Evolutionary conservation across 2,329 filamentous ascomycete species (phyloP).

Genomic region (Meredithiella fracta): DNA sequence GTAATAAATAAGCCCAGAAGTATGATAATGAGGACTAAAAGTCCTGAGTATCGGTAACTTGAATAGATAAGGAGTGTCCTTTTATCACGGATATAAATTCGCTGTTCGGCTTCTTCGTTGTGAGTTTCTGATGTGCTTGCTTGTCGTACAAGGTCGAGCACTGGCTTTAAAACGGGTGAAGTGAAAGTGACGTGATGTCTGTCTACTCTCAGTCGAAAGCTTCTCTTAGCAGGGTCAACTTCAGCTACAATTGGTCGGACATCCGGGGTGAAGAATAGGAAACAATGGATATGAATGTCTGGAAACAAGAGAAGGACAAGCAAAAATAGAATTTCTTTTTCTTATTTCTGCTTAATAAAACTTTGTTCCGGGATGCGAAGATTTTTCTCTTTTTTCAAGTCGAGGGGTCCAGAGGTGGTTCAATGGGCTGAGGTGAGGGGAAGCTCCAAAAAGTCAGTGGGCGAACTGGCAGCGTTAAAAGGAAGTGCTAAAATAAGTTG

Average conservation of each 20-base stretch:
- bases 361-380: not conserved
- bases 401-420: not conserved
- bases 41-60: not conserved
- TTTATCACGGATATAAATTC: not conserved
- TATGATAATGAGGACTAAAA: no score
- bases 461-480: not conserved
- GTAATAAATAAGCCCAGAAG: not conserved
- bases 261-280: not conserved
- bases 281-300: not conserved
- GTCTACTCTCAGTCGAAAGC: not conserved
- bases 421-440: not conserved
- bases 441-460: not conserved
- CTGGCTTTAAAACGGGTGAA: constrained; percentile 1
- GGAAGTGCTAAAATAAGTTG: not conserved
- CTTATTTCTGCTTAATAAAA: no score
- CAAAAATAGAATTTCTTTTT: no score
- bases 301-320: no score
- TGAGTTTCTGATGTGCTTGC: not conserved
- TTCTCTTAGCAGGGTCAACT: no score
- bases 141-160: not conserved
- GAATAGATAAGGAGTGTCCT: no score
- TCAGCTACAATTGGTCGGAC: not conserved
- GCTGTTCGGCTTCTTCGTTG: not conserved
- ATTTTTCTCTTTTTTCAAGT: not conserved
- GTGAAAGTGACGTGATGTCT: constrained; percentile 9